Evolutionary conservation across 495 filamentous ascomycete species (phyloP), one percentile per base, ranked within the genome.

Genomic region (Penicillium antarcticum): DNA sequence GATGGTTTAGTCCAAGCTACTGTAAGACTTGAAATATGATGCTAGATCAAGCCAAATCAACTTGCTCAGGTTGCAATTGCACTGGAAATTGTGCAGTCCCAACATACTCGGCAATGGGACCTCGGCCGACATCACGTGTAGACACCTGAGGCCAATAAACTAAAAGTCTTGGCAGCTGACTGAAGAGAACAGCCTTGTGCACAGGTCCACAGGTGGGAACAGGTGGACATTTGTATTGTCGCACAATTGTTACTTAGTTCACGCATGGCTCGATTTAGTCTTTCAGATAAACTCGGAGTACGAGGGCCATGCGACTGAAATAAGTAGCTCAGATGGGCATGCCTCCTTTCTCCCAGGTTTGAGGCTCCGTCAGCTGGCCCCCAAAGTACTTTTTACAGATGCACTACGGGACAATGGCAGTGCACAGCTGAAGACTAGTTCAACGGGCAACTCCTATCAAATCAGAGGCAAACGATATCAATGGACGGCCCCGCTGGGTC

Each of bases 111-210:
- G 23, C 23, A 39, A 18, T 49, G 8, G 44, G 45, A 36, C 57
- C 57, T 60, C 57, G 57, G 57, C 46, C 32, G 35, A 34, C 14
- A 6, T 31, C 48, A 62, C 52, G 58, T 59, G 23, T 45, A 4
- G 33, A 51, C 45, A 41, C 52, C 48, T 59, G 45, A 58, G 58
- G 58, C 56, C 42, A 37, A 9, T 8, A 7, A 9, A 10, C n/a
- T 17, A 31, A 0, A 23, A 19, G 13, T n/a, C 43, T 47, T 38
- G 34, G 45, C 45, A 29, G 45, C 34, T 47, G 21, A 47, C 21
- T 31, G n/a, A 5, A 2, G 31, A n/a, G n/a, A n/a, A n/a, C n/a
- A n/a, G n/a, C n/a, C n/a, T n/a, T n/a, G n/a, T n/a, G n/a, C n/a
- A n/a, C n/a, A n/a, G n/a, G n/a, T n/a, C n/a, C n/a, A 3, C 21